Percentiles rank a stretch among this genome's conserved stretches.
phyloP scores from a whole-genome alignment of 306 rosid genomes.

The Herpetospermum pedunculosum region DNA sequence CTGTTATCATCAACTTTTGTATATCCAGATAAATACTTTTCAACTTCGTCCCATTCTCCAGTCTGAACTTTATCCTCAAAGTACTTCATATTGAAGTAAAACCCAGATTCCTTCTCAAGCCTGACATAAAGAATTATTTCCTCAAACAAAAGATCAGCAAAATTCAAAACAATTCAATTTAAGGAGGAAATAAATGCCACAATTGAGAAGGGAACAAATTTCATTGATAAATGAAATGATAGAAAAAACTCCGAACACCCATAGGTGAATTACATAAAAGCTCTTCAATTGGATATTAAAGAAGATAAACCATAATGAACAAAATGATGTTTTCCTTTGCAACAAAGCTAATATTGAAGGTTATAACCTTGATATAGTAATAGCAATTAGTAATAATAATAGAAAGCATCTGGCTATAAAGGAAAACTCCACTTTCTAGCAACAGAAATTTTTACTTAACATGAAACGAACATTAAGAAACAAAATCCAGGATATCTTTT shows the following conservation, averaged over 20 bases:
- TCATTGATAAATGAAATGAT: too few relatives aligned
- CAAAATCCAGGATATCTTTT: background rate
- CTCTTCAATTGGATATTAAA: too few relatives aligned
- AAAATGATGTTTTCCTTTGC: too few relatives aligned
- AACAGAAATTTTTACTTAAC: background rate
- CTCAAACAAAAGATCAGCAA: background rate
- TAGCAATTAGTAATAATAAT: background rate
- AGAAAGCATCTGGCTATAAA: background rate
- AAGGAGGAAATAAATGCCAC: background rate
- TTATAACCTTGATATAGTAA: background rate
- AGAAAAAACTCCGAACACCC: too few relatives aligned
- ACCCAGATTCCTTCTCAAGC: conserved; percentile 87
- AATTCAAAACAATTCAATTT: background rate
- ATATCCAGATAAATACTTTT: conserved; percentile 71
- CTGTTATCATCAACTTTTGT: conserved; percentile 84
- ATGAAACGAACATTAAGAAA: background rate
- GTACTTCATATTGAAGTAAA: conserved; percentile 83
- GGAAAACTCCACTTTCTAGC: background rate
- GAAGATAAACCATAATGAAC: too few relatives aligned
- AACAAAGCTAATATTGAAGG: background rate
- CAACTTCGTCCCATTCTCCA: conserved; percentile 93
- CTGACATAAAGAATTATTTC: conserved; percentile 16
- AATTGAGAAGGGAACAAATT: too few relatives aligned
- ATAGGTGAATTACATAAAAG: too few relatives aligned
- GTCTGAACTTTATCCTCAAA: conserved; percentile 79